Evolutionary conservation across 768 basidiomycete genomes (phyloP), one percentile per base, ranked within the genome.

Genomic region (Mrakia hoshinonis): DNA sequence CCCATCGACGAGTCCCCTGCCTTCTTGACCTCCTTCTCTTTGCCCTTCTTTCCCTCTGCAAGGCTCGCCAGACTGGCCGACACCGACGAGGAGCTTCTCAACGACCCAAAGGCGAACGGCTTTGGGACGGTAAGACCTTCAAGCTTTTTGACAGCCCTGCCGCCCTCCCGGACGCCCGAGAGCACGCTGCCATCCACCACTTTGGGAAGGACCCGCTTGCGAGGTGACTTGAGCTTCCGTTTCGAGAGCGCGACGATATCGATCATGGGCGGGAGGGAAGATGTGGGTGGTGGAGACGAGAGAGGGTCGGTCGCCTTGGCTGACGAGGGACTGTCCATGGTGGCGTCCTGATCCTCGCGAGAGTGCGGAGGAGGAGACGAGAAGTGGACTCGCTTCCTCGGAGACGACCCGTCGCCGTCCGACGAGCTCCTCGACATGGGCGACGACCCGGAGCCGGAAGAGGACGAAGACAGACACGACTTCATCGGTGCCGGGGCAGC

Each of bases 161-260:
- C 64, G 24, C 64, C 64, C 3, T 48, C 48, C 11, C 64, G 24
- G n/a, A 66, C 43, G 31, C 31, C 29, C 12, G 34, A 26, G 31
- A 48, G 47, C 4, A 26, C 46, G 48, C 43, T 51, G 26, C 48
- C 64, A 31, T 49, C 64, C 46, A 29, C 6, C 48, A 47, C 24
- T 51, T 51, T 49, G 5, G 64, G 64, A 13, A 66, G 20, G 31
- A 66, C 64, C 22, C 64, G 64, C 31, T 66, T 66, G 4, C 64
- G 29, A 34, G 64, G 64, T 10, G 48, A 51, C 48, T 66, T 66
- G 46, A 46, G 64, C 31, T 66, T 66, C 31, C 46, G 47, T 66
- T 36, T 34, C 10, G 64, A 24, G 31, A 46, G 46, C 29, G 48
- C 46, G 64, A 51, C 48, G 46, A 51, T 66, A n/a, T 66, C 64